Evolutionary conservation across 2,329 filamentous ascomycete species (phyloP).

Genomic region (Botrytis cinerea): DNA sequence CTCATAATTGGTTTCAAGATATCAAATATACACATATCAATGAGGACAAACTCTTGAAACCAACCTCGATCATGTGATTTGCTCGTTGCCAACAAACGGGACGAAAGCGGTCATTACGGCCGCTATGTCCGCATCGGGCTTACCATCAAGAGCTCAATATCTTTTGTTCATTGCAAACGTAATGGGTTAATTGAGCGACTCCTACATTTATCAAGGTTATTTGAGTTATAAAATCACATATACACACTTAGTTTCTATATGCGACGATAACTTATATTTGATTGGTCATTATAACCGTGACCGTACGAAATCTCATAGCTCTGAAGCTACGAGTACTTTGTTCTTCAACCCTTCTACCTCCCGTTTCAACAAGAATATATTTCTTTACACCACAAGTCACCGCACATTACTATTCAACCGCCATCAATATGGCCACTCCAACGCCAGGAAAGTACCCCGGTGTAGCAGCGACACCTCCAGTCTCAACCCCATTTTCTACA

Average conservation of each 20-base stretch:
- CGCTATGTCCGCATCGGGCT: background rate
- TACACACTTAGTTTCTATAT: background rate
- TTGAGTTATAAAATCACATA: background rate
- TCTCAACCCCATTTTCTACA: slow-evolving; percentile 65
- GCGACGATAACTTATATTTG: background rate
- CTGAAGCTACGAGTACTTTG: background rate
- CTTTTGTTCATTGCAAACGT: background rate
- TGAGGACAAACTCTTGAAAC: background rate
- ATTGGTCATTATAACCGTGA: background rate
- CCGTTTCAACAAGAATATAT: background rate
- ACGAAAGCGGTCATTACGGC: background rate
- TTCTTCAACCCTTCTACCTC: background rate
- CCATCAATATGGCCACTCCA: slow-evolving; percentile 40
- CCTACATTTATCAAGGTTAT: background rate
- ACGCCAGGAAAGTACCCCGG: slow-evolving; percentile 38
- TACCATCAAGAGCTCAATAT: slow-evolving; percentile 4
- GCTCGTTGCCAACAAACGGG: background rate
- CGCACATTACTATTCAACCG: background rate
- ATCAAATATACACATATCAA: background rate
- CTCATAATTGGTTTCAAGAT: background rate
- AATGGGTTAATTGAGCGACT: background rate
- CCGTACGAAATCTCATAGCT: background rate
- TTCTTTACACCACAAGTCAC: background rate
- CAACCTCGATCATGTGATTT: background rate
- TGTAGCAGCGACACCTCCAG: slow-evolving; percentile 58